A percentile compares a stretch with the other conserved stretches of the same genome.
Conservation (phyloP, 805 yeast genomes). For the Kodamaea kaohsiungensis region DNA sequence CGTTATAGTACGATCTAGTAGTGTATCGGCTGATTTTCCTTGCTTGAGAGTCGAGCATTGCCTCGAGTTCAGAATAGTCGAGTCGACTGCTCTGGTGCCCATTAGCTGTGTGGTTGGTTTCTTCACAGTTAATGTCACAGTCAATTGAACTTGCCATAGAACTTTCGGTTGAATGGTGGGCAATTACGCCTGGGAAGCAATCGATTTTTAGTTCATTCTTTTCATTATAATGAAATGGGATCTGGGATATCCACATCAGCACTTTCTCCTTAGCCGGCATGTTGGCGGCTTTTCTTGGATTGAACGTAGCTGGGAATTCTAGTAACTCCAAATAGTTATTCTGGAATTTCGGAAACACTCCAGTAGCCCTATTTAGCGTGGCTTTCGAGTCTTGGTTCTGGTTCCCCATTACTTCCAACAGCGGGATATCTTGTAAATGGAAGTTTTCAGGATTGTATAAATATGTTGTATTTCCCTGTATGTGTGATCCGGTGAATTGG, state of each 20-base stretch:
- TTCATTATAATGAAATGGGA: constrained; percentile 47
- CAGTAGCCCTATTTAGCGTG: background rate
- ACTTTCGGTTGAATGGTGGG: constrained; percentile 23
- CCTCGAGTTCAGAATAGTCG: constrained; percentile 36
- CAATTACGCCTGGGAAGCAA: constrained; percentile 49
- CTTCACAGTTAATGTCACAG: background rate
- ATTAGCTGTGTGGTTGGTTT: background rate
- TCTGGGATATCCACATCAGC: constrained; percentile 57
- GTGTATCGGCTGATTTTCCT: constrained; percentile 49
- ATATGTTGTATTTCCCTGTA: background rate
- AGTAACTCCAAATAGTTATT: background rate
- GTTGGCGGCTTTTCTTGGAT: constrained; percentile 61
- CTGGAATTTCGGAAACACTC: background rate
- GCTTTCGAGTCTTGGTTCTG: background rate
- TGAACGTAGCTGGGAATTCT: constrained; percentile 34
- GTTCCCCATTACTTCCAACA: background rate
- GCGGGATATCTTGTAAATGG: background rate
- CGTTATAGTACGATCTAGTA: constrained; percentile 36
- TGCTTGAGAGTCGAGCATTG: constrained; percentile 54
- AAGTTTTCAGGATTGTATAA: background rate
- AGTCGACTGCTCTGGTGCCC: constrained; percentile 22
- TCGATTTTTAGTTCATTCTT: constrained; percentile 29
- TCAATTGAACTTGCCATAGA: constrained; percentile 3
- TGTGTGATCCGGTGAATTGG: background rate
- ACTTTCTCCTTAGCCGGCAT: constrained; percentile 72